Evolutionary conservation across 2,329 filamentous ascomycete genomes (phyloP).

Genomic region (Cladophialophora exuberans): DNA sequence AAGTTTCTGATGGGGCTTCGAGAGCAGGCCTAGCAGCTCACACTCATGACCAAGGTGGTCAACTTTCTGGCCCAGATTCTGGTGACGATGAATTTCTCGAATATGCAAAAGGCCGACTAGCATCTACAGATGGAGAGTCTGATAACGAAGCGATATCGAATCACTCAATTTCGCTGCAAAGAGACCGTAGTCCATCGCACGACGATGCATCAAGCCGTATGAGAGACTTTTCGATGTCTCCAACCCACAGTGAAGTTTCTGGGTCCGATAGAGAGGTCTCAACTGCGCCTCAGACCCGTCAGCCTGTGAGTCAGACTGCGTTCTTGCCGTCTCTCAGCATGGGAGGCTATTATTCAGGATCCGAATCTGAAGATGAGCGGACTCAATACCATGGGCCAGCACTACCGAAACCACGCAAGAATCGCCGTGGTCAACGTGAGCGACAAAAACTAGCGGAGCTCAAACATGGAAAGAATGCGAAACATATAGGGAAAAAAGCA

Average conservation of each 20-base stretch:
- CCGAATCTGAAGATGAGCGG: constrained; percentile 57
- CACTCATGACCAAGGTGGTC: not conserved
- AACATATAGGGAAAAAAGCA: constrained; percentile 56
- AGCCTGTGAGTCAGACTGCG: constrained; percentile 44
- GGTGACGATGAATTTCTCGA: constrained; percentile 16
- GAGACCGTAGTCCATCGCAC: too few relatives aligned
- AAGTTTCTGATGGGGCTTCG: constrained; percentile 35
- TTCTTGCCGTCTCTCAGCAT: constrained; percentile 66
- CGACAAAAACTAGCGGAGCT: constrained; percentile 65
- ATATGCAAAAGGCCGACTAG: constrained; percentile 13
- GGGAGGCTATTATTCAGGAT: constrained; percentile 66
- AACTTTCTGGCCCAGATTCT: constrained; percentile 3
- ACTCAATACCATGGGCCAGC: constrained; percentile 35
- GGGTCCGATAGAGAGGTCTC: not conserved
- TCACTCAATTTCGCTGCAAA: not conserved
- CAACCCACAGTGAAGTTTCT: constrained; percentile 10
- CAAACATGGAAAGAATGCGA: constrained; percentile 62
- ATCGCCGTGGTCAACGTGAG: constrained; percentile 65
- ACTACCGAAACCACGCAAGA: constrained; percentile 50
- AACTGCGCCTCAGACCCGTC: not conserved
- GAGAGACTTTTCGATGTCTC: constrained; percentile 17
- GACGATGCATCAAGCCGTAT: not conserved
- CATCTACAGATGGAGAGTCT: constrained; percentile 22
- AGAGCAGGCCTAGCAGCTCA: constrained; percentile 20
- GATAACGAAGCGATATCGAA: not conserved